Conservation (phyloP, 169 alveolate genomes). For the Cryptosporidium canis region DNA sequence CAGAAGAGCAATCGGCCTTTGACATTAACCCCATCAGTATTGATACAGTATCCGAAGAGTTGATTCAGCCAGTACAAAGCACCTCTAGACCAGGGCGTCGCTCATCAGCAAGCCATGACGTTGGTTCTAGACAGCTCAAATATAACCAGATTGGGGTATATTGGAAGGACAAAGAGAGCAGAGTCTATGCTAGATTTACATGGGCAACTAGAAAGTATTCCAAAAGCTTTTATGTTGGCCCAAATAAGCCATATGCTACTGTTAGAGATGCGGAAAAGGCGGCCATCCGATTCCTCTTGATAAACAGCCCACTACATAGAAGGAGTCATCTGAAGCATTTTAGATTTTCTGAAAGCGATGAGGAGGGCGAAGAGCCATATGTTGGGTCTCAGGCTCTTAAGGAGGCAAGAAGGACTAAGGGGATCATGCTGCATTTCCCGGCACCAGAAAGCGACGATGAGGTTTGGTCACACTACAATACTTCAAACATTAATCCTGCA, state of each 20-base stretch:
- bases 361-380: conserved; percentile 64
- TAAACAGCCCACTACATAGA: conserved; percentile 61
- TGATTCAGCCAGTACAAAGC: not conserved
- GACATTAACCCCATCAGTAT: conserved; percentile 48
- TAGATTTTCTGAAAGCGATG: conserved; percentile 70
- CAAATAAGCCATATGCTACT: conserved; percentile 70
- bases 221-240: conserved; percentile 69
- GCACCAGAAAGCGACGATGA: conserved; percentile 73
- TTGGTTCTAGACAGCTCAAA: conserved; percentile 63
- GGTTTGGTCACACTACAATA: conserved; percentile 71
- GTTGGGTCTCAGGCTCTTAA: conserved; percentile 70
- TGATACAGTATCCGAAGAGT: conserved; percentile 7
- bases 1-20: conserved; percentile 68
- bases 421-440: conserved; percentile 67
- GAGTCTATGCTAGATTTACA: conserved; percentile 73
- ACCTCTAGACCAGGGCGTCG: conserved; percentile 47
- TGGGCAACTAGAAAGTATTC: conserved; percentile 72
- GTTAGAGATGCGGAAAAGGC: conserved; percentile 72
- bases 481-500: conserved; percentile 69
- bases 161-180: conserved; percentile 72
- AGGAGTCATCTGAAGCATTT: conserved; percentile 71
- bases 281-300: conserved; percentile 51
- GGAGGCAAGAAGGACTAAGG: conserved; percentile 69
- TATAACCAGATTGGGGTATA: conserved; percentile 67
- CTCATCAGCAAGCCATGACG: conserved; percentile 35